phyloP scores from a whole-genome alignment of 352 stramenopile species.

The Aphanomyces invadans region DNA sequence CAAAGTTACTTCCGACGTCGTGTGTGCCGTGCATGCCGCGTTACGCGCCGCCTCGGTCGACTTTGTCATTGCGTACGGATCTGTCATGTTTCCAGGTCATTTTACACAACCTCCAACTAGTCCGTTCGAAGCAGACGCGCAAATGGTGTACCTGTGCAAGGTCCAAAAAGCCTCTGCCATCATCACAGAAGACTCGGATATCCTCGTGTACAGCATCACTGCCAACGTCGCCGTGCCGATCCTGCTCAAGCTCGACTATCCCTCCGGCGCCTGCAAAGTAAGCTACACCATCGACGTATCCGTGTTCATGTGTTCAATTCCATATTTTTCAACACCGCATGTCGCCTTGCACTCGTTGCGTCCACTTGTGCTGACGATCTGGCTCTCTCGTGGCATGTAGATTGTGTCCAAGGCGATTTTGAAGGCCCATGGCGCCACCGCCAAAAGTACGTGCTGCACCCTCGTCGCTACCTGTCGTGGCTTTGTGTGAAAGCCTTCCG shows the following conservation, averaged over 20 bases:
- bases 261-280: slow-evolving; percentile 49
- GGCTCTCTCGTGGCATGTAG: slow-evolving; percentile 20
- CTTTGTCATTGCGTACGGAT: slow-evolving; percentile 45
- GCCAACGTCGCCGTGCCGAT: slow-evolving; percentile 42
- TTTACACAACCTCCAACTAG: neutral
- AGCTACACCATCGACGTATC: neutral
- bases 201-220: slow-evolving; percentile 66
- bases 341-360: too few relatives aligned
- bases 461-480: too few relatives aligned
- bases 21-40: slow-evolving; percentile 50
- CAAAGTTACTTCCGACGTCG: slow-evolving; percentile 54
- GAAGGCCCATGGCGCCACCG: slow-evolving; percentile 34
- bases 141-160: slow-evolving; percentile 81
- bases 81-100: neutral
- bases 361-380: too few relatives aligned
- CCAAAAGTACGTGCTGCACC: slow-evolving; percentile 29
- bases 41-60: slow-evolving; percentile 36
- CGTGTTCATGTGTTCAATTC: too few relatives aligned
- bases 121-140: slow-evolving; percentile 65
- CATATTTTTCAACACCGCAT: too few relatives aligned
- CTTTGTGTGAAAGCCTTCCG: slow-evolving; percentile 6
- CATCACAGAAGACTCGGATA: slow-evolving; percentile 75
- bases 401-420: slow-evolving; percentile 50
- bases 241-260: slow-evolving; percentile 58
- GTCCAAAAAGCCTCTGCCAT: slow-evolving; percentile 45